Conservation (phyloP, 2,329 filamentous ascomycete species). For the Tympanopsis confertula region DNA sequence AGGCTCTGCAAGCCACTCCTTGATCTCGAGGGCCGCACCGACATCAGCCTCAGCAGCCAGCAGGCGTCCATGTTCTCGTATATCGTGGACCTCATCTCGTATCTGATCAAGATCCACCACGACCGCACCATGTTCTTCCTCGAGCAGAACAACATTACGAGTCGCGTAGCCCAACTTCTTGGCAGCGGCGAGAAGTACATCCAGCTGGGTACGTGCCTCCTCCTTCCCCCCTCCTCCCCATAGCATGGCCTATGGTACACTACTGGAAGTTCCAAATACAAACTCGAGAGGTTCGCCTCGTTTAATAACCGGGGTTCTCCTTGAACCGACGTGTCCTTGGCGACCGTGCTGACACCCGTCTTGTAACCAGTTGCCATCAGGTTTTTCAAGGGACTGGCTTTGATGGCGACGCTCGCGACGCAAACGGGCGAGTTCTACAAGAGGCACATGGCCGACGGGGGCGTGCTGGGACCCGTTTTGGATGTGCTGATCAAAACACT, state of each 20-base stretch:
- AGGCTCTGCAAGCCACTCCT: slow-evolving; percentile 80
- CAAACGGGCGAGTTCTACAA: slow-evolving; percentile 88
- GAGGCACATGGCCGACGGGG: slow-evolving; percentile 69
- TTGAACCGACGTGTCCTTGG: no score
- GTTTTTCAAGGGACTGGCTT: no score
- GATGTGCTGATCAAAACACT: slow-evolving; percentile 75
- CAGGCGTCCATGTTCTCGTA: slow-evolving; percentile 86
- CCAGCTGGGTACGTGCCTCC: slow-evolving; percentile 60
- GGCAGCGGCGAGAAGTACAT: slow-evolving; percentile 80
- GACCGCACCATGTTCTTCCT: slow-evolving; percentile 83
- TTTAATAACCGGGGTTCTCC: no score
- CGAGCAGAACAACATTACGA: slow-evolving; percentile 64
- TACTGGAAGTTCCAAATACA: not conserved
- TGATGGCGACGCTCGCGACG: no score
- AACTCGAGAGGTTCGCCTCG: not conserved
- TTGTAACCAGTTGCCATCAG: slow-evolving; percentile 72
- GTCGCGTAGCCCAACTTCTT: slow-evolving; percentile 73
- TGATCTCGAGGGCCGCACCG: slow-evolving; percentile 58
- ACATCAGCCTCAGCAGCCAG: slow-evolving; percentile 65
- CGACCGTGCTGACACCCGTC: no score
- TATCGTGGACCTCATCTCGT: slow-evolving; percentile 83
- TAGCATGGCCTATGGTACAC: not conserved
- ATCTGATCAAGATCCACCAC: slow-evolving; percentile 82
- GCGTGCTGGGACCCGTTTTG: slow-evolving; percentile 72
- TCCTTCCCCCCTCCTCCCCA: not conserved